These are phyloP conservation scores for Diospyros kaki DNA, from an alignment of 148 eudicot genomes.

Conservation along the genomic window DNA sequence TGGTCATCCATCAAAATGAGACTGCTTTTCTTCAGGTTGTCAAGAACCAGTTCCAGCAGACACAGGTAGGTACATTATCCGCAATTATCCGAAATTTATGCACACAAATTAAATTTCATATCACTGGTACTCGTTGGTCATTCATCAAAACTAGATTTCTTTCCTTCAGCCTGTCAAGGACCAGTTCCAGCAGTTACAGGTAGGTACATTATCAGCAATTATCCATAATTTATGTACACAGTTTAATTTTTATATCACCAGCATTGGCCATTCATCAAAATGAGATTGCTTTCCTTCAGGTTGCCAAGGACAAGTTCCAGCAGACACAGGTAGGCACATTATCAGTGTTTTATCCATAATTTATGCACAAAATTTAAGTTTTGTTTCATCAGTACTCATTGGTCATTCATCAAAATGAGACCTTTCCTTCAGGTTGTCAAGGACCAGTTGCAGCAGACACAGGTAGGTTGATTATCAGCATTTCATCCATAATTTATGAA, in stretches of 20 bases:
- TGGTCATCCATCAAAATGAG: background rate
- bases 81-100: no score
- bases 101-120: no score
- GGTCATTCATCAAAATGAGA: background rate
- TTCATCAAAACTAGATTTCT: background rate
- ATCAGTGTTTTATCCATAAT: background rate
- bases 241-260: no score
- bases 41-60: conserved; percentile 44
- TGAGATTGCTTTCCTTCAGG: no score
- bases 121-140: no score
- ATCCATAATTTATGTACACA: no score
- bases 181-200: conserved; percentile 30
- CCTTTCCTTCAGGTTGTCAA: conserved; percentile 48
- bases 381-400: background rate
- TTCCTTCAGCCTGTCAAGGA: conserved; percentile 55
- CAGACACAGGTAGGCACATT: conserved; percentile 77
- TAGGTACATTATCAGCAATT: no score
- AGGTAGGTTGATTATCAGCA: no score
- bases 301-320: conserved; percentile 10
- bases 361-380: background rate
- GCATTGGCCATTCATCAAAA: no score
- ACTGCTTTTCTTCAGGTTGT: conserved; percentile 45
- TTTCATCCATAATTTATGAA: no score
- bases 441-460: conserved; percentile 39
- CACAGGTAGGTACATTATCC: no score